Evolutionary conservation across 305 asterid genomes (phyloP), one percentile per base, ranked within the genome.

Genomic region (Withania somnifera): DNA sequence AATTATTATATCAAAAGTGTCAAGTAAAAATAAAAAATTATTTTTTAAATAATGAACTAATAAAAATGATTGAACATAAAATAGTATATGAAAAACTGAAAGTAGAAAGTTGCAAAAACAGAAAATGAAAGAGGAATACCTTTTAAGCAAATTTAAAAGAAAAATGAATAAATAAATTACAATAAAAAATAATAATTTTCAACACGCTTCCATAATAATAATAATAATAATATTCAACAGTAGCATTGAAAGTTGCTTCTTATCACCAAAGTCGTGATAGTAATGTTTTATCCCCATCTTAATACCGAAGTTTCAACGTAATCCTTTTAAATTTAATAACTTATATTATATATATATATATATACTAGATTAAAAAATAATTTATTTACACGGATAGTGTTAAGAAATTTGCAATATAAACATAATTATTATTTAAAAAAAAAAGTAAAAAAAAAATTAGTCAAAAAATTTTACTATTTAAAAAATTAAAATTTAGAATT

Each of bases 281-380:
- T 61, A 61, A 28, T 14, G 40, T 61, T 28, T 28, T 26, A 5
- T 28, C 20, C 40, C 20, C 15, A 14, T 61, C 10, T 61, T 26
- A 61, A 61, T 11, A 6, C 40, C 42, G 69, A 28, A 28, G 69
- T 61, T 58, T 24, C 36, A 58, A 24, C 32, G 17, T 24, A 58
- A 58, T 58, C 34, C 24, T 11, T 24, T 58, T 24, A 5, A 58
- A 0, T 11, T 24, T 22, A 11, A 1, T 15, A n/a, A n/a, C n/a
- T n/a, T n/a, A n/a, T n/a, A n/a, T n/a, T n/a, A n/a, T n/a, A n/a
- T n/a, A n/a, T n/a, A n/a, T n/a, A 22, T 58, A 58, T 57, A 22
- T 0, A 0, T 15, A 22, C 30, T 0, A 1, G 1, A 9, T 57
- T 15, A 13, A 57, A 0, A 22, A 22, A 57, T 34, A 10, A 20